Conservation (phyloP, 2,329 filamentous ascomycete species). For the Phaeosphaeriaceae sp. region DNA sequence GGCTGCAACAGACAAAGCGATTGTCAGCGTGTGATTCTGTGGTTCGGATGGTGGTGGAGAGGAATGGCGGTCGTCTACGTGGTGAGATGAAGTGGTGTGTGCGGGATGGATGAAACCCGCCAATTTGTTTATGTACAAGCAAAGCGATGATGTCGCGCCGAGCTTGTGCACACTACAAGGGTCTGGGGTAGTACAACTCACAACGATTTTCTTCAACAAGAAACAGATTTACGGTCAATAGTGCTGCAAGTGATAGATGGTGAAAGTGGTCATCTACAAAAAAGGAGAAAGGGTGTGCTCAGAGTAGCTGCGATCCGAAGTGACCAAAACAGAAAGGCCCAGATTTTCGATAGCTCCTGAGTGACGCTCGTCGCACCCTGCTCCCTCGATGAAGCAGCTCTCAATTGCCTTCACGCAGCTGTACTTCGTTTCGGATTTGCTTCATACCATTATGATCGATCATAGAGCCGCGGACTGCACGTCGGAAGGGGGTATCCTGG, state of each 20-base stretch:
- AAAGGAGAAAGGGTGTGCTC: conserved; percentile 11
- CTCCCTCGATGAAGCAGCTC: neutral
- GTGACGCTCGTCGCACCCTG: conserved; percentile 16
- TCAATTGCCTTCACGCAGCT: neutral
- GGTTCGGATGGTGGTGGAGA: conserved; percentile 20
- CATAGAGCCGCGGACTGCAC: neutral
- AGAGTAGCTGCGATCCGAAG: conserved; percentile 18
- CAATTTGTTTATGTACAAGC: conserved; percentile 34
- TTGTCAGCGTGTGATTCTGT: conserved; percentile 35
- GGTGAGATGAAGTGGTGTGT: conserved; percentile 33
- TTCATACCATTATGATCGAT: neutral
- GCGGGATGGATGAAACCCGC: conserved; percentile 19
- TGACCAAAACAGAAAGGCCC: conserved; percentile 18
- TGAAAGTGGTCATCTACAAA: conserved; percentile 3
- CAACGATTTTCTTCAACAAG: conserved; percentile 6
- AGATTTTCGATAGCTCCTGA: conserved; percentile 18
- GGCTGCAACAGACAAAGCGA: conserved; percentile 44
- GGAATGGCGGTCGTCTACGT: conserved; percentile 11
- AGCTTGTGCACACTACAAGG: conserved; percentile 2
- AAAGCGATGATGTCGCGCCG: conserved; percentile 17
- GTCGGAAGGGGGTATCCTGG: neutral
- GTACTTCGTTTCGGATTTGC: neutral
- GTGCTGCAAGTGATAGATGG: conserved; percentile 1
- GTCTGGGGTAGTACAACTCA: conserved; percentile 6
- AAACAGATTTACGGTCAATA: conserved; percentile 1